Conservation (phyloP, 352 stramenopile genomes). For the Phytopythium aichiense region DNA sequence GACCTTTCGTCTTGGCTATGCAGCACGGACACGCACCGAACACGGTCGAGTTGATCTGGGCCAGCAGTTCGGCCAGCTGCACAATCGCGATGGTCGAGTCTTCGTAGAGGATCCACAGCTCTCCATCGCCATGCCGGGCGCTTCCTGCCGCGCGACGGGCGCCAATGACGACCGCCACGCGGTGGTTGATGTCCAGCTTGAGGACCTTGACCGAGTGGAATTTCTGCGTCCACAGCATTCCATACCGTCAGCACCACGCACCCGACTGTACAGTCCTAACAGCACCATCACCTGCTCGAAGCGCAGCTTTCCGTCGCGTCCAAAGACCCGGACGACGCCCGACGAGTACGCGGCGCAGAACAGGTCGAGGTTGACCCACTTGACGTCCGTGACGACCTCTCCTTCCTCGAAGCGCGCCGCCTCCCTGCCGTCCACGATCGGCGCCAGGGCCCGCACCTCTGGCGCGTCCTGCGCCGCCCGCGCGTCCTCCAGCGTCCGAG, state of each 20-base stretch:
- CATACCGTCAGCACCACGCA: not conserved
- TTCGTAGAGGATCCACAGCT: slow-evolving; percentile 77
- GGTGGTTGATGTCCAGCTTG: slow-evolving; percentile 52
- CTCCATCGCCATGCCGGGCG: slow-evolving; percentile 27
- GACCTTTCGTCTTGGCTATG: not conserved
- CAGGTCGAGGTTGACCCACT: slow-evolving; percentile 59
- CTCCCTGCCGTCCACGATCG: slow-evolving; percentile 20
- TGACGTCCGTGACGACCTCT: slow-evolving; percentile 53
- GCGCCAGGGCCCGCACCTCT: slow-evolving; percentile 3
- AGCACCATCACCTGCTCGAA: slow-evolving; percentile 43
- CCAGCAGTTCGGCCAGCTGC: slow-evolving; percentile 54
- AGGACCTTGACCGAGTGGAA: slow-evolving; percentile 37
- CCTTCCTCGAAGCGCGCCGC: slow-evolving; percentile 32
- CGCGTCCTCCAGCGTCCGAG: slow-evolving; percentile 15
- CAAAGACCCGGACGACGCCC: slow-evolving; percentile 59
- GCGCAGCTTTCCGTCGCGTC: slow-evolving; percentile 35
- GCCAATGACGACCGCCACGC: slow-evolving; percentile 23
- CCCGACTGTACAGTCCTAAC: not conserved
- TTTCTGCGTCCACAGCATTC: slow-evolving; percentile 20
- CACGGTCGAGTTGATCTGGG: slow-evolving; percentile 44
- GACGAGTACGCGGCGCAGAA: slow-evolving; percentile 55
- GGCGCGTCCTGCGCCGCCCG: slow-evolving; percentile 5
- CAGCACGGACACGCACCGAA: slow-evolving; percentile 29
- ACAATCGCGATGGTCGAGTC: slow-evolving; percentile 79
- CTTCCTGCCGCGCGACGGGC: slow-evolving; percentile 18